phyloP scores from a whole-genome alignment of 495 filamentous ascomycete genomes.

The Symbiotaphrina buchneri region DNA sequence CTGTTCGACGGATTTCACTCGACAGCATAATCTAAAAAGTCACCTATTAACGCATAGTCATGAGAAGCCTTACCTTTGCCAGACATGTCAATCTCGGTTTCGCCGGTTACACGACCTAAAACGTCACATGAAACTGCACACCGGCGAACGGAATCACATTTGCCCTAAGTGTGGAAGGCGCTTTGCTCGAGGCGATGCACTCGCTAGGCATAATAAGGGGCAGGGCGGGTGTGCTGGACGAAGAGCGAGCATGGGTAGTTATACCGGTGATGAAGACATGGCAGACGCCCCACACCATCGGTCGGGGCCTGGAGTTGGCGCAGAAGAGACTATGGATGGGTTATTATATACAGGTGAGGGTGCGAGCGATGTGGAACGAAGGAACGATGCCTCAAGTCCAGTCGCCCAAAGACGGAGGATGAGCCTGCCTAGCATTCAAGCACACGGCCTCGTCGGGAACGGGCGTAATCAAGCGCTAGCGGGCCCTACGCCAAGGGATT shows the following conservation, averaged over 20 bases:
- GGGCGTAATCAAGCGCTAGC: conserved; percentile 23
- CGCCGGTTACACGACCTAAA: conserved; percentile 88
- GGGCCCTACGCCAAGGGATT: conserved; percentile 20
- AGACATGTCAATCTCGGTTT: conserved; percentile 75
- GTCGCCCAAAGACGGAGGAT: conserved; percentile 7
- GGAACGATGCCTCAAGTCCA: conserved; percentile 6
- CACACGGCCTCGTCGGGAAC: conserved; percentile 29
- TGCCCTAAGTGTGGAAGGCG: conserved; percentile 84
- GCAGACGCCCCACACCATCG: conserved; percentile 4
- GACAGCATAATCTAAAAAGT: conserved; percentile 97
- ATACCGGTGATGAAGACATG: conserved; percentile 52
- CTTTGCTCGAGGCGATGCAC: conserved; percentile 86
- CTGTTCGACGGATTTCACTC: conserved; percentile 88
- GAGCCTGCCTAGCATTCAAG: conserved; percentile 52
- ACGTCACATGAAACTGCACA: conserved; percentile 87
- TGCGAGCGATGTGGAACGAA: conserved; percentile 29
- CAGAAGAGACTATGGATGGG: conserved; percentile 59
- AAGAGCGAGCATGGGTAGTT: conserved; percentile 67
- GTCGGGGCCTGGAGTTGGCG: conserved; percentile 12
- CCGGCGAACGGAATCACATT: conserved; percentile 83
- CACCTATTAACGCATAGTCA: conserved; percentile 96
- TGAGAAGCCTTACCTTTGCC: conserved; percentile 89
- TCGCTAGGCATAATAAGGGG: conserved; percentile 89
- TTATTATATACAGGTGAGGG: conserved; percentile 32
- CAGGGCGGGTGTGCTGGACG: conserved; percentile 89